A percentile compares a stretch with the other conserved stretches of the same genome.
These are phyloP conservation scores for Discostella stelligeroides DNA, from an alignment of 108 stramenopile species.

Conservation along the genomic window DNA sequence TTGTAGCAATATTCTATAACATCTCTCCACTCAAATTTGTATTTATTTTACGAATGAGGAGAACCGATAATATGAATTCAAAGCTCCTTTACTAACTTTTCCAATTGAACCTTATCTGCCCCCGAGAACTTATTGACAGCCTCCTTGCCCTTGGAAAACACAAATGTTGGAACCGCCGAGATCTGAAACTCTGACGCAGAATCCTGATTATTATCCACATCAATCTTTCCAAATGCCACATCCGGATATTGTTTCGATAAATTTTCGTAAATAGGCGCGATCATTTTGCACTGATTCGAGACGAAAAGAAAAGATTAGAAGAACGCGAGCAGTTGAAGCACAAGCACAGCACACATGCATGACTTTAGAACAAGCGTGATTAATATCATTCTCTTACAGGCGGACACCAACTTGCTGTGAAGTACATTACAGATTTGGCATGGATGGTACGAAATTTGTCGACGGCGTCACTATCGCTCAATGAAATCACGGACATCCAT, in stretches of 20 bases:
- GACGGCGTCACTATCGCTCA: constrained; percentile 66
- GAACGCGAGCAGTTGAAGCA: too few species aligned
- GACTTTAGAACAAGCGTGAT: too few species aligned
- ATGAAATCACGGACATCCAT: constrained; percentile 70
- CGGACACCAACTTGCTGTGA: constrained; percentile 80
- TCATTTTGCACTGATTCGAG: constrained; percentile 67
- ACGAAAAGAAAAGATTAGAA: too few species aligned
- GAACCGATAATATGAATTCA: not conserved
- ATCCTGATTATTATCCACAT: constrained; percentile 77
- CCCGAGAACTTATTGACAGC: constrained; percentile 65
- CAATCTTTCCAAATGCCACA: constrained; percentile 81
- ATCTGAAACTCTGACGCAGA: constrained; percentile 73
- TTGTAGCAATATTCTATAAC: too few species aligned
- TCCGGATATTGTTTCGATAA: constrained; percentile 64
- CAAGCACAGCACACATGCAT: too few species aligned
- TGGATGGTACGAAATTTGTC: constrained; percentile 71
- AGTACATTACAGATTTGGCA: constrained; percentile 71
- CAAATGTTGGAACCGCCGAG: constrained; percentile 75
- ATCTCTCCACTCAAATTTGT: too few species aligned
- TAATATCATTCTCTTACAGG: too few species aligned
- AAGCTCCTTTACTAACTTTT: constrained; percentile 49
- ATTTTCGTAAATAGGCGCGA: constrained; percentile 69
- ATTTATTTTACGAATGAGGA: not conserved
- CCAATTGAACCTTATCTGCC: constrained; percentile 64
- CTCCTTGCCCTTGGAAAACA: constrained; percentile 62